Conservation (phyloP, 2,329 filamentous ascomycete species). For the Stemphylium beticola region DNA sequence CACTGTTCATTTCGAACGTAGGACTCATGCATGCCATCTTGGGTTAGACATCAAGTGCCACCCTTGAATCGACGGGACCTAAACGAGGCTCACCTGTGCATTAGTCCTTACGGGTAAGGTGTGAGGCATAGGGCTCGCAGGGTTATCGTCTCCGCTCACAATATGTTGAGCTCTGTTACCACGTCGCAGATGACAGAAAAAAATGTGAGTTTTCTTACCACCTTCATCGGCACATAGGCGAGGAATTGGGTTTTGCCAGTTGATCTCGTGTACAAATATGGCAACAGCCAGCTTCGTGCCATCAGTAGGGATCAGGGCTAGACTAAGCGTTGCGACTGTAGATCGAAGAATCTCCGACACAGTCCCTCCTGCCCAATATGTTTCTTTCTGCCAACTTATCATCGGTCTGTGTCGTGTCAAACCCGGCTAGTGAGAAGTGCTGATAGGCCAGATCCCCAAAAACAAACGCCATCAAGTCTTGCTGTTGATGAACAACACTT, state of each 20-base stretch:
- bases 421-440: background rate
- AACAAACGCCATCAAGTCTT: background rate
- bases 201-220: background rate
- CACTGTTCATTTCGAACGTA: background rate
- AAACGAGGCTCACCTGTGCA: constrained; percentile 2
- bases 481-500: constrained; percentile 1
- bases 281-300: background rate
- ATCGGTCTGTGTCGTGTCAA: background rate
- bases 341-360: background rate
- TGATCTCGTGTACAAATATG: background rate
- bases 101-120: constrained; percentile 1
- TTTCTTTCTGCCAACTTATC: background rate
- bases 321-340: background rate
- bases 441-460: background rate
- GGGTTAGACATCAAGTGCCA: background rate
- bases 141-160: constrained; percentile 1
- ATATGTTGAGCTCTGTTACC: background rate
- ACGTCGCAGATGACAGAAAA: background rate
- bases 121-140: background rate
- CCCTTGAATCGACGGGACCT: constrained; percentile 1
- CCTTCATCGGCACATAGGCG: background rate
- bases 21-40: constrained; percentile 1
- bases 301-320: background rate
- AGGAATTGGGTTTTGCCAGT: background rate
- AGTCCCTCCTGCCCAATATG: background rate